Evolutionary conservation across 768 basidiomycete species (phyloP).

Genomic region (Stropharia rugosoannulata): DNA sequence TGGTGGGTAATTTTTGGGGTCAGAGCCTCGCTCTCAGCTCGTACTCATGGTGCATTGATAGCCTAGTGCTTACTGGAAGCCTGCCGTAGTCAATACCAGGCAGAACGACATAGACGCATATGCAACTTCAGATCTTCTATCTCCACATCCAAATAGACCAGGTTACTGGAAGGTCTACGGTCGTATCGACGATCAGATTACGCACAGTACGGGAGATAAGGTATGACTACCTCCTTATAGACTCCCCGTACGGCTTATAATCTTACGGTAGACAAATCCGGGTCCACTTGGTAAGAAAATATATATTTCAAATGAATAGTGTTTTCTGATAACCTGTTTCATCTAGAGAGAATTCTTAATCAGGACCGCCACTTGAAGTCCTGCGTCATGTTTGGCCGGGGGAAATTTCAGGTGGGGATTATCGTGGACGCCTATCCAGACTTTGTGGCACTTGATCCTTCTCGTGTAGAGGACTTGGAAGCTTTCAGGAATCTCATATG

Average conservation of each 20-base stretch:
- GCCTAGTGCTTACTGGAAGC: constrained; percentile 3
- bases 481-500: constrained; percentile 25
- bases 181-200: constrained; percentile 10
- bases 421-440: constrained; percentile 7
- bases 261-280: constrained; percentile 4
- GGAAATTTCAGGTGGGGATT: constrained; percentile 11
- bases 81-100: constrained; percentile 1
- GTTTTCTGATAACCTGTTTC: too few species aligned
- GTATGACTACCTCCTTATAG: neutral
- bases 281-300: constrained; percentile 4
- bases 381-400: constrained; percentile 12
- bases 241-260: neutral
- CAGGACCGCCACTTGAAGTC: constrained; percentile 10
- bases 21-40: too few species aligned
- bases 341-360: constrained; percentile 8
- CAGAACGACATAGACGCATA: constrained; percentile 3
- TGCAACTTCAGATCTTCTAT: constrained; percentile 6
- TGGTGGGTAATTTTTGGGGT: too few species aligned
- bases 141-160: constrained; percentile 5
- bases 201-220: constrained; percentile 12
- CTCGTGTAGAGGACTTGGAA: constrained; percentile 14
- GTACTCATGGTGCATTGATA: neutral
- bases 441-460: constrained; percentile 17
- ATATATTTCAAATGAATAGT: too few species aligned
- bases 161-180: constrained; percentile 12